These are phyloP conservation scores for Citrullus amarus DNA, from an alignment of 306 rosid species.

Conservation along the genomic window DNA sequence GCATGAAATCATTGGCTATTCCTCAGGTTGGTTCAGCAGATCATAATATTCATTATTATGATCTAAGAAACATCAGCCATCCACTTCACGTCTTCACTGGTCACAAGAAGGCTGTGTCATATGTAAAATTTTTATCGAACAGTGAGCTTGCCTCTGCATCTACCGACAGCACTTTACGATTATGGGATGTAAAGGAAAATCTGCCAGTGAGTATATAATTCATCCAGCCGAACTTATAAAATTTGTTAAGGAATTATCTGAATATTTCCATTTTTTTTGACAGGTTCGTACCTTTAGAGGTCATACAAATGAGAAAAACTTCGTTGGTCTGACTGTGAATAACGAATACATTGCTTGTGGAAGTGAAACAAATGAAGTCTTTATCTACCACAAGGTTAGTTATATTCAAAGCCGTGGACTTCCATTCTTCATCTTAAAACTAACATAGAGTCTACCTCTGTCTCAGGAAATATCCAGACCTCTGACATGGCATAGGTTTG, in stretches of 20 bases:
- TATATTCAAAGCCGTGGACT: neutral
- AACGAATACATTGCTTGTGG: slow-evolving; percentile 89
- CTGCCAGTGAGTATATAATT: slow-evolving; percentile 42
- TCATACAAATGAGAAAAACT: slow-evolving; percentile 91
- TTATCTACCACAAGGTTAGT: slow-evolving; percentile 89
- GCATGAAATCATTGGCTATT: neutral
- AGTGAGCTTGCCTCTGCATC: slow-evolving; percentile 94
- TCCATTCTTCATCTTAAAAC: neutral
- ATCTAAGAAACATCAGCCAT: slow-evolving; percentile 65
- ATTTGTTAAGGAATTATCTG: neutral
- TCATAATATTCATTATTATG: slow-evolving; percentile 93
- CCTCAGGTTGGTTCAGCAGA: slow-evolving; percentile 96
- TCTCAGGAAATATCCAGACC: slow-evolving; percentile 85
- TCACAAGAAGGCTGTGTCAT: slow-evolving; percentile 85
- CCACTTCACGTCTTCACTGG: slow-evolving; percentile 87
- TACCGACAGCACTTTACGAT: slow-evolving; percentile 80
- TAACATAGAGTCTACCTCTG: slow-evolving; percentile 10
- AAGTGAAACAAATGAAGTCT: slow-evolving; percentile 93
- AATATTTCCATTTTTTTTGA: neutral
- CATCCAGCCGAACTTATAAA: neutral
- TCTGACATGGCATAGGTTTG: slow-evolving; percentile 75
- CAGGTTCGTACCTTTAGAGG: slow-evolving; percentile 89
- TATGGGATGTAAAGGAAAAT: slow-evolving; percentile 92
- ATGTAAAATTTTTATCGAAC: slow-evolving; percentile 84
- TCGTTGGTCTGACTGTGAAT: slow-evolving; percentile 87